Evolutionary conservation across 768 basidiomycete genomes (phyloP), one percentile per base, ranked within the genome.

Genomic region (Lentinus tigrinus): DNA sequence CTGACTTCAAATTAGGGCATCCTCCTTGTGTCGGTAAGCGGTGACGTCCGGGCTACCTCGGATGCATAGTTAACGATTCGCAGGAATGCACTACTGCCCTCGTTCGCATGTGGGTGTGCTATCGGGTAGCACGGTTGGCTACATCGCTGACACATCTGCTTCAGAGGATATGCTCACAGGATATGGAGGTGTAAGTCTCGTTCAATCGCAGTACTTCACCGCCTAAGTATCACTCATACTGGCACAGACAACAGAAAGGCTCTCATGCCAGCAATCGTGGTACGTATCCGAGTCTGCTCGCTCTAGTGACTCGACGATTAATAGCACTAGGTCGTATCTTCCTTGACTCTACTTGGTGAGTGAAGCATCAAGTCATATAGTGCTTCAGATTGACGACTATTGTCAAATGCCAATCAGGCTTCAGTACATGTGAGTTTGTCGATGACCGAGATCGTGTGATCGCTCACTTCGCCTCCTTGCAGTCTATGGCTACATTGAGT

Each of bases 81-180:
- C 43, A 44, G 43, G 43, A 44, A 23, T 44, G 17, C 43, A 44
- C 9, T 19, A 44, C n/a, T 44, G n/a, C 23, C 21, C n/a, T 44
- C n/a, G 19, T 44, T n/a, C 43, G 43, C 21, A 9, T 44, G 43
- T 44, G 21, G 10, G 43, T 44, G 21, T 44, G 7, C 4, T 4
- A 31, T 17, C 14, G 4, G 2, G 21, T 3, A 38, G 2, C 5
- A 28, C 8, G 4, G 19, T 11, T 2, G 10, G 31, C 7, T 11
- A 11, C 31, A 31, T 17, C n/a, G 17, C 43, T 38, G 2, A 21
- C 36, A 23, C 10, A 13, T n/a, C 28, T 16, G 46, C 24, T n/a
- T 10, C 38, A 58, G 57, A 21, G 57, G 57, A 21, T 58, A 54
- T 11, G 57, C 57, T 11, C 53, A 58, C 26, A 53, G 52, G 47